Base-by-base conservation (phyloP, 352 stramenopile species). In the Stramenopiles sp. region DNA sequence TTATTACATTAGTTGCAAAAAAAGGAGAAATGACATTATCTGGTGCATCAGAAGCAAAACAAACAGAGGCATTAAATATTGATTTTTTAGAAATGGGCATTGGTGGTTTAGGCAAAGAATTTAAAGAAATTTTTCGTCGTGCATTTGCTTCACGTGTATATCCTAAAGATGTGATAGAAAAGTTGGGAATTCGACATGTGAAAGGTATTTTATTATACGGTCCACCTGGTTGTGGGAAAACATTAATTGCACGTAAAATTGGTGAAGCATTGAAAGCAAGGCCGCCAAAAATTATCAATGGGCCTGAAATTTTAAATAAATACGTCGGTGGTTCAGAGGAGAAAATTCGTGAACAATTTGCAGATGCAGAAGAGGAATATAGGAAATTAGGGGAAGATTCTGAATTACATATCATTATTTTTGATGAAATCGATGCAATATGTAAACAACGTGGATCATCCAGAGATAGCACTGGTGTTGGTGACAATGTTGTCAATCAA, bases 401-500 rank as follows among this genome's bases (percentile, higher is more conserved):
- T 78, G 95, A 98, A 81, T 89, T 99, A 74, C 96, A 99, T 84
- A 98, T 99, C 83, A 97, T 99, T 83, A 99, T 99, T 83, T 98
- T 99, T 82, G 96, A 99, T 86, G 96, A 99, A 85, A 98, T 99
- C 85, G 97, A 99, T 87, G 96, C 97, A 33, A 99, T 99, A 85
- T 98, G 94, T 84, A 98, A 98, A 84, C 81, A 91, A 74, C 91
- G 97, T 85, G 96, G 96, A 78, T 90, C 86, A 73, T 92, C 87
- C 74, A 88, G 88, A 63, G 94, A 97, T 82, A 89, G 94, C 78
- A 98, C 95, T 0, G 95, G 95, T 63, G 95, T 99, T 31, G 90
- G 89, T 31, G 95, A 99, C 84, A 97, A 89, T 7, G 95, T 99
- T 20, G 97, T 99, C 78, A 99, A 99, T 84, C 96, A 99, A 87